A percentile compares a stretch with the other conserved stretches of the same genome.
Conservation (phyloP, 2,329 filamentous ascomycete genomes). For the Cercospora sojina region DNA sequence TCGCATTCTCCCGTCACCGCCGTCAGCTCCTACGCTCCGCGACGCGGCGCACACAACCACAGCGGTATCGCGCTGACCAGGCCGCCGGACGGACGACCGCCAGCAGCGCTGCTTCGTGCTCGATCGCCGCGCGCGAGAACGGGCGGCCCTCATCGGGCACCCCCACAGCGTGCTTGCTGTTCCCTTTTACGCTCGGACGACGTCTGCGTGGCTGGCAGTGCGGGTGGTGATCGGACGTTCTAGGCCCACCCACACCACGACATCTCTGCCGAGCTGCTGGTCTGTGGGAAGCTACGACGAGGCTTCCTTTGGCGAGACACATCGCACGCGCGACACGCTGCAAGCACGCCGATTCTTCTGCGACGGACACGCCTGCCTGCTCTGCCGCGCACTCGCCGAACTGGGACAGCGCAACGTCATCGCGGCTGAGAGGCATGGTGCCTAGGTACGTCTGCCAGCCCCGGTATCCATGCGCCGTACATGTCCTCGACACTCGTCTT, state of each 20-base stretch:
- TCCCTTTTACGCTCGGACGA: background rate
- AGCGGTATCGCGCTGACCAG: background rate
- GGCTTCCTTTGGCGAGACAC: background rate
- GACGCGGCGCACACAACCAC: background rate
- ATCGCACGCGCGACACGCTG: background rate
- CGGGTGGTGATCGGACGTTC: slow-evolving; percentile 1
- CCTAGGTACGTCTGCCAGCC: slow-evolving; percentile 5
- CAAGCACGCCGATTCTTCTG: background rate
- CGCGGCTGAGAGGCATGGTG: slow-evolving; percentile 4
- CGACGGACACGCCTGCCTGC: background rate
- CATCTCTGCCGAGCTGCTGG: background rate
- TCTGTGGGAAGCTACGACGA: background rate
- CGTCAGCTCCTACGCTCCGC: background rate
- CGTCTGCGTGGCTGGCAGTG: background rate
- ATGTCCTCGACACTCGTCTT: background rate
- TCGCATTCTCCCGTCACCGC: background rate
- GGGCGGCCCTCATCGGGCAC: background rate
- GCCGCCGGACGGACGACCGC: background rate
- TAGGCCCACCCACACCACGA: background rate
- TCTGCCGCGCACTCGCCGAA: background rate
- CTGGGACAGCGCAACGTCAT: background rate
- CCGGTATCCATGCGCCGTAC: slow-evolving; percentile 4
- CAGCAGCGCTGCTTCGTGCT: background rate
- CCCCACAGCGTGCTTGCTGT: background rate
- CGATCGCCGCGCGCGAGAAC: background rate